Evolutionary conservation across 148 eudicot genomes (phyloP), one percentile per base, ranked within the genome.

Genomic region (Rhododendron simsii): DNA sequence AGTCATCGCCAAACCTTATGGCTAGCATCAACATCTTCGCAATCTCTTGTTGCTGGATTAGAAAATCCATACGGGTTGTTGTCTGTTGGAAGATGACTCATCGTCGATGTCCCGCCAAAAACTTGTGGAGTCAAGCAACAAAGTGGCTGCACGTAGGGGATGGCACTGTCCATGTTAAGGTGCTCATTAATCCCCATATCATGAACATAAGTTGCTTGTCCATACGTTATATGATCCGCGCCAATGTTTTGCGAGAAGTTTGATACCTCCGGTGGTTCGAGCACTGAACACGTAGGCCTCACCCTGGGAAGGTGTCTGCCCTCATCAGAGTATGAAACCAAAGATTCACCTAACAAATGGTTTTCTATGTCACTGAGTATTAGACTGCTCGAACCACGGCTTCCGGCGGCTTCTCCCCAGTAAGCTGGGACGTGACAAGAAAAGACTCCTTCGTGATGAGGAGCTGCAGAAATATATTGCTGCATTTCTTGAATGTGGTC

Each of bases 401-500:
- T 30, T 2, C 44, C 9, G 0, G 5, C 15, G 4, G 6, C 67
- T 81, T 53, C 28, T 57, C 28, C 73, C 30, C 50, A 28, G 13
- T 4, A 51, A 80, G 21, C n/a, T 2, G 63, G 82, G 26, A n/a
- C 1, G 5, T 28, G 85, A 26, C 28, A 16, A 0, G 78, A 30
- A 48, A 83, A 69, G 4, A 3, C 78, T 7, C 39, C 12, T n/a
- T 41, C 33, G 30, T 18, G 8, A 18, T 57, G 75, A 71, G 85
- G 1, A 7, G 44, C 53, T 39, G 85, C 7, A 44, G 74, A 7
- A 74, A 18, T 53, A 51, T 28, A 30, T 37, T 67, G 35, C 10
- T 57, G 81, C 48, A 82, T 77, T 7, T 21, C 76, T 59, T 76
- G 71, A 33, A 45, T 86, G 2, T 41, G 75, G 37, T 86, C 65